Conservation (phyloP, 2,329 filamentous ascomycete genomes). For the Akanthomyces lecanii region DNA sequence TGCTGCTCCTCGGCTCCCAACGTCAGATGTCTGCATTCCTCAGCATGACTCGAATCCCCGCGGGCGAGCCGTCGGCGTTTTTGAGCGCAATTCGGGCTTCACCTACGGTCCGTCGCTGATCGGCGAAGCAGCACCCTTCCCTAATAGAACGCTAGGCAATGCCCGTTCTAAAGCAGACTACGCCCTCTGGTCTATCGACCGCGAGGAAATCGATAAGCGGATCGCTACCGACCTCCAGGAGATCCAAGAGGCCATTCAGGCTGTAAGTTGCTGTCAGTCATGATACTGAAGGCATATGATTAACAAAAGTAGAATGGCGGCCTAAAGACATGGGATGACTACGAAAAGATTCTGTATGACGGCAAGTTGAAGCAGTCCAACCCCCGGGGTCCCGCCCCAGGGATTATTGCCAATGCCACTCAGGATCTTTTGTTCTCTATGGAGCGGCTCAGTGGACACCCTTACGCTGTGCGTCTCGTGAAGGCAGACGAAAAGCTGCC, state of each 20-base stretch:
- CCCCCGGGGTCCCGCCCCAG: slow-evolving; percentile 27
- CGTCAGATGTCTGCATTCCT: slow-evolving; percentile 9
- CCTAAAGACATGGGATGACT: slow-evolving; percentile 34
- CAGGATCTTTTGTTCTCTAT: slow-evolving; percentile 45
- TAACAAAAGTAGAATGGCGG: slow-evolving; percentile 20
- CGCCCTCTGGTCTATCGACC: slow-evolving; percentile 19
- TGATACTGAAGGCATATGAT: background rate
- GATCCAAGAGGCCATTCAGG: slow-evolving; percentile 13
- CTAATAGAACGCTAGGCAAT: slow-evolving; percentile 21
- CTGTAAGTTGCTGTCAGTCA: background rate
- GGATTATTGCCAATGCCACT: slow-evolving; percentile 42
- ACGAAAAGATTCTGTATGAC: slow-evolving; percentile 36
- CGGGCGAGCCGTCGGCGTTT: slow-evolving; percentile 15
- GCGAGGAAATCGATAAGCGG: slow-evolving; percentile 18
- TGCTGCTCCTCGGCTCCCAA: background rate
- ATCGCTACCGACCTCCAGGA: slow-evolving; percentile 13
- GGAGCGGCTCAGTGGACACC: slow-evolving; percentile 41
- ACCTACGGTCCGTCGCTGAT: slow-evolving; percentile 23
- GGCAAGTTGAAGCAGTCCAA: slow-evolving; percentile 36
- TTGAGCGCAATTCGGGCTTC: slow-evolving; percentile 12
- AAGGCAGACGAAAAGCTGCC: slow-evolving; percentile 30
- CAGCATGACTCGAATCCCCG: slow-evolving; percentile 18
- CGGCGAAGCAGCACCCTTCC: slow-evolving; percentile 22
- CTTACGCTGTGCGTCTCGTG: slow-evolving; percentile 35
- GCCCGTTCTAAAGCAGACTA: slow-evolving; percentile 18